These are phyloP conservation scores for Candida wancherniae DNA, from an alignment of 805 yeast species.

Conservation along the genomic window DNA sequence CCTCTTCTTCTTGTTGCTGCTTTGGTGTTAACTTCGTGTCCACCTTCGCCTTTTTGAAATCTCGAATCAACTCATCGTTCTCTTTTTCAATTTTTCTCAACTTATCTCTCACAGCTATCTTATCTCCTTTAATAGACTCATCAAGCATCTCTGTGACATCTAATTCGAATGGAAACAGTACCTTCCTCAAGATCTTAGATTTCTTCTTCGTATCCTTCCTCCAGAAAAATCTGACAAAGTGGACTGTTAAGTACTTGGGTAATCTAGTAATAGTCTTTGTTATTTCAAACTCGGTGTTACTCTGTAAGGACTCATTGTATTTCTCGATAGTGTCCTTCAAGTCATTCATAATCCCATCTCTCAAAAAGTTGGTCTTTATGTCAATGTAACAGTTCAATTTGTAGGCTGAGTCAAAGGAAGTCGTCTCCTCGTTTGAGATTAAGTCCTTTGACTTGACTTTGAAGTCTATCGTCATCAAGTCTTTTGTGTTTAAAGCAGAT, in stretches of 20 bases:
- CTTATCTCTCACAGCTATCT: slow-evolving; percentile 70
- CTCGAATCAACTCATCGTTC: slow-evolving; percentile 65
- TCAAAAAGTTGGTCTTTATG: slow-evolving; percentile 77
- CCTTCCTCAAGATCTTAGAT: slow-evolving; percentile 90
- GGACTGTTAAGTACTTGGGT: slow-evolving; percentile 85
- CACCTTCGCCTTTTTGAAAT: slow-evolving; percentile 59
- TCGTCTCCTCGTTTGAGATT: slow-evolving; percentile 36
- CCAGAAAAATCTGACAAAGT: slow-evolving; percentile 95
- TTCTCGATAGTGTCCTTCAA: slow-evolving; percentile 76
- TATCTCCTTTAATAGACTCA: slow-evolving; percentile 62
- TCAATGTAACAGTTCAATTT: slow-evolving; percentile 89
- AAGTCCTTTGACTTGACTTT: slow-evolving; percentile 60
- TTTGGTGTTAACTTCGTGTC: slow-evolving; percentile 37
- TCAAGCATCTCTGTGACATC: slow-evolving; percentile 85
- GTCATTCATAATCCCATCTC: slow-evolving; percentile 76
- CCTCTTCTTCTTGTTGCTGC: slow-evolving; percentile 53
- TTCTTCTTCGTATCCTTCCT: slow-evolving; percentile 85
- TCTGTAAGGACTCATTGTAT: slow-evolving; percentile 61
- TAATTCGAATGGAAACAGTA: slow-evolving; percentile 88
- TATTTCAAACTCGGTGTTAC: slow-evolving; percentile 68
- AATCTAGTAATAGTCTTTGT: slow-evolving; percentile 60
- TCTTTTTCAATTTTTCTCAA: slow-evolving; percentile 72
- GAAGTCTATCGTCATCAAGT: slow-evolving; percentile 61
- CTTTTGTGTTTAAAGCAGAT: slow-evolving; percentile 46
- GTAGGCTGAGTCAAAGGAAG: slow-evolving; percentile 45